Evolutionary conservation across 2,329 filamentous ascomycete genomes (phyloP).

Genomic region (Phyllosticta capitalensis): DNA sequence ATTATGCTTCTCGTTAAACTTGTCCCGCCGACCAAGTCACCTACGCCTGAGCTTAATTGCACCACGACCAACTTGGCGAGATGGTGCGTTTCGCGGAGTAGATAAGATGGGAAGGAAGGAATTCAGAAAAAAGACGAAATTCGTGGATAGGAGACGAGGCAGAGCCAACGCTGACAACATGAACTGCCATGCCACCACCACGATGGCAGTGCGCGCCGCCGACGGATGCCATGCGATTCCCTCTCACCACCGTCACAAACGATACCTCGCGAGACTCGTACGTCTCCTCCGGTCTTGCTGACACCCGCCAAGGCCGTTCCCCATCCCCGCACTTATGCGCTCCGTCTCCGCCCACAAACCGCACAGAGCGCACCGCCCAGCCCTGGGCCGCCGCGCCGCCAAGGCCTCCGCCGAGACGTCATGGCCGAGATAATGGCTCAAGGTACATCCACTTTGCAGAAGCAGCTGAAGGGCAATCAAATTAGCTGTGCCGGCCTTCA

Average conservation of each 20-base stretch:
- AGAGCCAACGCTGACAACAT: not conserved
- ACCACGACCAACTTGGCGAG: not conserved
- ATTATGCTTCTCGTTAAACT: not conserved
- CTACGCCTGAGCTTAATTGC: not conserved
- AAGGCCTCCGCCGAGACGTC: conserved; percentile 9
- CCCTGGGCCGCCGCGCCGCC: not conserved
- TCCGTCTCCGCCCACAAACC: not conserved
- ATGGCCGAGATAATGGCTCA: not conserved
- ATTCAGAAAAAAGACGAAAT: not conserved
- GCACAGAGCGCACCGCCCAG: not conserved
- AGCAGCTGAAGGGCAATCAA: not conserved
- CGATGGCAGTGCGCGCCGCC: not conserved
- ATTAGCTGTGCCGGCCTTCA: not conserved
- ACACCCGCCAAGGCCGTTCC: not conserved
- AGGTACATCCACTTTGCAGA: not conserved
- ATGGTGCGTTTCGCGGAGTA: not conserved
- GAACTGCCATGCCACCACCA: not conserved
- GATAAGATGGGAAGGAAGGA: not conserved
- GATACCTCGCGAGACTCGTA: too few species aligned
- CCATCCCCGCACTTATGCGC: not conserved
- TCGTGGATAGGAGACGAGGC: not conserved
- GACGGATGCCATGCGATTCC: not conserved
- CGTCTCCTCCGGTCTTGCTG: not conserved
- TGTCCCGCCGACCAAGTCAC: not conserved
- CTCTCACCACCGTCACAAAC: not conserved